Percentiles rank a stretch among this genome's conserved stretches.
Conservation (phyloP, 805 yeast species). For the Kazachstania kunashirensis region DNA sequence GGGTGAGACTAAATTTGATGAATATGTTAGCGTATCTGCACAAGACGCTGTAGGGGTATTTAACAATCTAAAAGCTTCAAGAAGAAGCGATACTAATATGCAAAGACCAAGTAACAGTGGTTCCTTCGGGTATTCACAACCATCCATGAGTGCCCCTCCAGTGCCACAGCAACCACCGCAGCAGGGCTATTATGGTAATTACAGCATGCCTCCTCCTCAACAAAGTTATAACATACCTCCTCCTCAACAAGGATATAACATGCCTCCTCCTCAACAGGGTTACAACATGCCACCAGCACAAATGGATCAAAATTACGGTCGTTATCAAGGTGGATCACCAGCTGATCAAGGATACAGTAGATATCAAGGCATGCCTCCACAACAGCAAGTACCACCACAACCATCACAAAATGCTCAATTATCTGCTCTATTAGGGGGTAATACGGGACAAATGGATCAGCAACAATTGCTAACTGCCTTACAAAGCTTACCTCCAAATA, state of each 20-base stretch:
- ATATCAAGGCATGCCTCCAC: slow-evolving; percentile 11
- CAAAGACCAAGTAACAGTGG: slow-evolving; percentile 1
- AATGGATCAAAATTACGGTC: slow-evolving; percentile 9
- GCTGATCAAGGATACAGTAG: slow-evolving; percentile 13
- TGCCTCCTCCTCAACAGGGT: slow-evolving; percentile 12
- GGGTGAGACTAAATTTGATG: slow-evolving; percentile 76
- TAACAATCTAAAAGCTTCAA: slow-evolving; percentile 24
- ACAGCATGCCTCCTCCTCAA: slow-evolving; percentile 4
- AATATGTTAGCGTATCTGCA: slow-evolving; percentile 60
- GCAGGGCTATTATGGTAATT: slow-evolving; percentile 6
- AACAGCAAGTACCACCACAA: slow-evolving; percentile 17
- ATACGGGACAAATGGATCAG: slow-evolving; percentile 22
- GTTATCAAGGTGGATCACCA: slow-evolving; percentile 8
- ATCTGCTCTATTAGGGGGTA: slow-evolving; percentile 19
- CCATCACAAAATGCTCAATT: slow-evolving; percentile 21
- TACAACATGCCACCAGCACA: slow-evolving; percentile 7
- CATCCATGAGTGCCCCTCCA: slow-evolving; percentile 4
- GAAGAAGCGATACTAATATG: slow-evolving; percentile 6
- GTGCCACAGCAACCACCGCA: slow-evolving; percentile 9
- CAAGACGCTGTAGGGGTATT: slow-evolving; percentile 48
- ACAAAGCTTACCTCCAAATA: slow-evolving; percentile 30
- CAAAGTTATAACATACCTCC: slow-evolving; percentile 3
- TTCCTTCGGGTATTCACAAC: slow-evolving; percentile 1
- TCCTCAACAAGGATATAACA: slow-evolving; percentile 13
- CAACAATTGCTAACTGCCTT: slow-evolving; percentile 27